Base-by-base conservation (phyloP, 768 basidiomycete genomes). In the Psilocybe cubensis region DNA sequence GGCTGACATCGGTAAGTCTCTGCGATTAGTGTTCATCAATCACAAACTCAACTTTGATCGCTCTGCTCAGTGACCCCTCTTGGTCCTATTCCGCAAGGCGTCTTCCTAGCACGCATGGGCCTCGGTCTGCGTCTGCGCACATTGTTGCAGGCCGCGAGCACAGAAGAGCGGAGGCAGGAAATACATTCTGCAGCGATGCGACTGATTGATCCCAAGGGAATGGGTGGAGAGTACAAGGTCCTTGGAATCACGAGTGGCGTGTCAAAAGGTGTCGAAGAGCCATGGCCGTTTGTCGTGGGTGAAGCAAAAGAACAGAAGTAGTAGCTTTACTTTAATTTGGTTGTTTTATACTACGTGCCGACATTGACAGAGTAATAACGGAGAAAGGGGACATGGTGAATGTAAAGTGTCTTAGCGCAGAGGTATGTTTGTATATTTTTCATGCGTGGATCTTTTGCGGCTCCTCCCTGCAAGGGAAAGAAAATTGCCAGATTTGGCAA, bases 141-240 rank as follows among this genome's bases (percentile, higher is more conserved):
- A 3, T 80, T 98, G 23, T 73, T 83, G n/a, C 72, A 78, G 10
- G 70, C 76, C 0, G 85, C 87, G 0, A 40, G 68, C 8, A 74
- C 76, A 3, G 74, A 81, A 2, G 85, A 85, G 44, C 75, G 86
- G 18, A 74, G 74, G 60, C 64, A 69, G 2, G 80, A 79, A 3
- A 87, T 96, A 44, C 74, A 74, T 21, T 74, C 78, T 23, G 88
- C 85, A 0, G 91, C 87, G 21, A 71, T 79, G 54, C 73, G 95
- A 58, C 75, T 98, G n/a, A 82, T 94, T 17, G 91, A 97, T 69
- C 78, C 78, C 1, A 74, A 75, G 10, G 86, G 93, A 18, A 98
- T 98, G 96, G 96, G 97, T 0, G 77, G 70, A 35, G 84, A 96
- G 75, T 98, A 98, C 67, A 81, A 87, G 70, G 81, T 98, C 17